Conservation (phyloP, 163 green algal species). For the Coccomyxa subellipsoidea region DNA sequence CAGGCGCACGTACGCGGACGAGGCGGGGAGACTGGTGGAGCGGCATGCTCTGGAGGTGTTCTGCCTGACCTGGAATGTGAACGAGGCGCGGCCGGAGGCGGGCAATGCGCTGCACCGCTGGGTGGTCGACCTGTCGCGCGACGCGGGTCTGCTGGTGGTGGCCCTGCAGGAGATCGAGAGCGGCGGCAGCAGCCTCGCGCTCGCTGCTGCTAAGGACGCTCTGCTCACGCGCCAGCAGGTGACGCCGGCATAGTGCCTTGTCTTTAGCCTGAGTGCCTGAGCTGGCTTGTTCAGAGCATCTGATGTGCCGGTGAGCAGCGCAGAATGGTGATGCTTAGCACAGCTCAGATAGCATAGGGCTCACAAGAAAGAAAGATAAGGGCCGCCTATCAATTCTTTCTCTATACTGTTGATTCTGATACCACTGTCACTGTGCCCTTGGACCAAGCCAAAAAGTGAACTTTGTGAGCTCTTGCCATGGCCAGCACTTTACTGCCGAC, state of each 20-base stretch:
- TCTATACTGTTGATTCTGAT: too few relatives aligned
- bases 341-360: too few relatives aligned
- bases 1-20: background rate
- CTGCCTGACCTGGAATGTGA: conserved; percentile 83
- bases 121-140: conserved; percentile 29
- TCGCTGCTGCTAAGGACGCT: conserved; percentile 64
- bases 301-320: too few relatives aligned
- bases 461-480: too few relatives aligned
- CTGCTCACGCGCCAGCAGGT: conserved; percentile 43
- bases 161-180: conserved; percentile 94
- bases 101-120: conserved; percentile 34
- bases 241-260: background rate
- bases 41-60: conserved; percentile 30
- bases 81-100: conserved; percentile 49
- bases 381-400: too few relatives aligned
- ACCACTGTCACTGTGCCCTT: too few relatives aligned
- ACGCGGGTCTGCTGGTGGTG: conserved; percentile 66
- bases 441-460: too few relatives aligned
- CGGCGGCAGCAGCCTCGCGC: conserved; percentile 74
- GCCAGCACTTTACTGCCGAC: too few relatives aligned
- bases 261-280: too few relatives aligned
- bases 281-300: too few relatives aligned
- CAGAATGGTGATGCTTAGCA: too few relatives aligned
- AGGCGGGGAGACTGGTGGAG: conserved; percentile 10
- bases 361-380: too few relatives aligned